Evolutionary conservation across 768 basidiomycete species (phyloP), one percentile per base, ranked within the genome.

Genomic region (Leccinum pellstonianum): DNA sequence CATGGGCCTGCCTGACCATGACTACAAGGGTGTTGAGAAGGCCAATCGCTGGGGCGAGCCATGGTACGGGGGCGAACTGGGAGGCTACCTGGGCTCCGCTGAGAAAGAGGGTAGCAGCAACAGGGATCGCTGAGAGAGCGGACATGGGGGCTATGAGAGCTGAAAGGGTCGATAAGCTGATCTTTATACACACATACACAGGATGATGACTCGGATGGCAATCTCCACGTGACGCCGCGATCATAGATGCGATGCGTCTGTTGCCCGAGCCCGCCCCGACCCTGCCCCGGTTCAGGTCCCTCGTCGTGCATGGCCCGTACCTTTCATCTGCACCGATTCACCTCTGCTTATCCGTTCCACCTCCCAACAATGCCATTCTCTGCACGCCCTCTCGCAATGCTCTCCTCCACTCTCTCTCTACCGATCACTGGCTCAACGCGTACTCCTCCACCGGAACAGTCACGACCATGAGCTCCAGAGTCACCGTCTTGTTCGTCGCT

Each of bases 281-380:
- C 8, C 71, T 89, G n/a, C 88, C 89, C 4, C 64, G 63, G 2
- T 89, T 84, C 73, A 73, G 70, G 17, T 79, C 83, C 5, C 69
- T 91, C n/a, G 75, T 92, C 12, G 73, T 92, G 33, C 77, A 81
- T 25, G 91, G 91, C 1, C 59, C 76, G 0, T 88, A 85, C 67
- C 85, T 83, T 54, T 72, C 86, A 19, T 86, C 91, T 4, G 86
- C 88, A 5, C 88, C 88, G 4, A 75, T 93, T 52, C 85, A 89
- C 62, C 76, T 91, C 37, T 79, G 82, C 41, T 70, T 89, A 29
- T 87, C 88, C 0, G 56, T 66, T 9, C 70, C 77, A 21, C 67
- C 74, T 11, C 64, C 62, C 33, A 68, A 72, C 17, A 70, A 73
- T 49, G 73, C 77, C 0, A 56, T 91, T 19, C 67, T 90, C 54